Base-by-base conservation (phyloP, 2,329 filamentous ascomycete species). In the Colletotrichum viniferum region DNA sequence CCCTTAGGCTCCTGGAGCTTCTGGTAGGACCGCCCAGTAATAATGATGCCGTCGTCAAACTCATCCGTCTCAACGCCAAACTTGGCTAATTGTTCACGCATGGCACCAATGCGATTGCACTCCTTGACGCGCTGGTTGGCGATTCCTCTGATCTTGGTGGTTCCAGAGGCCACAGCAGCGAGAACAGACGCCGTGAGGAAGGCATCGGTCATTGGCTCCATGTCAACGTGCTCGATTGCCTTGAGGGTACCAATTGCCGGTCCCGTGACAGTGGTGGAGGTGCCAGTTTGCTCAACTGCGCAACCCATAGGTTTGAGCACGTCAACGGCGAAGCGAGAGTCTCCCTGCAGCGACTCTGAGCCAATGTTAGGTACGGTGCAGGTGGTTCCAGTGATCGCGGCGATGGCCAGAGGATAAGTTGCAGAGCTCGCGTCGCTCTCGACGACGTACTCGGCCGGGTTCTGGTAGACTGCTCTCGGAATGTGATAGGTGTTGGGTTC, bases 201-300 rank as follows among this genome's bases (percentile, higher is more conserved):
- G 64, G 97, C 97, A 84, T 99, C 97, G 0, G 97, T 99, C 97
- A 99, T 99, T 2, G 96, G 94, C 84, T 98, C 97, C 97, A 99
- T 99, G 81, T 99, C 96, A 32, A 99, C 92, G 74, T 96, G 94
- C 21, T 92, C 87, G 14, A 99, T 87, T 1, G 95, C 93, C 79
- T 92, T 92, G 52, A 99, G 87, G 18, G 90, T 85, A 13, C 97
- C 96, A 71, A 89, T 85, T 4, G 90, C 85, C n/a, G 97, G 97
- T 2, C 97, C 97, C 10, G 94, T 98, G 10, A 99, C 97, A 0
- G 96, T 98, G 2, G 97, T 99, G 2, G 96, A 97, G 21, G 90
- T 92, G 69, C 92, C 92, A 0, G 94, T 95, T 85, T 99, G 97
- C 79, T 95, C 89, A 7, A 99, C 97, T 4, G 88, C 90, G 85